Percentiles rank a stretch among this genome's conserved stretches.
Conservation (phyloP, 2,329 filamentous ascomycete species). For the Trichoderma sp. region DNA sequence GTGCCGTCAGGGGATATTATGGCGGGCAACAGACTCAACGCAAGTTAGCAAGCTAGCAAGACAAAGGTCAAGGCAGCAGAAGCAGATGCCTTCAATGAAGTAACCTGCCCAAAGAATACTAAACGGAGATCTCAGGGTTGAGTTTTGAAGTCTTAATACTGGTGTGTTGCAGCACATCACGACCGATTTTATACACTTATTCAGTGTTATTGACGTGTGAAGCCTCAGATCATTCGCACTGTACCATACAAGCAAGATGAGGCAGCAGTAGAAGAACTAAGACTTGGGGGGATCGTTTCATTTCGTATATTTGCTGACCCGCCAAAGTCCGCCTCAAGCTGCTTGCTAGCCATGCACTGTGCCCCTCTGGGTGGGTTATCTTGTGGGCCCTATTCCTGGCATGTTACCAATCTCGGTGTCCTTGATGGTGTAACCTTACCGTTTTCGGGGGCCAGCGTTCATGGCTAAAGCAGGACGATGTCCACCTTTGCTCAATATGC, state of each 20-base stretch:
- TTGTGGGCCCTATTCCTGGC: not conserved
- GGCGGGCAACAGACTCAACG: not conserved
- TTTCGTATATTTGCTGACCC: not conserved
- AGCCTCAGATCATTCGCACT: not conserved
- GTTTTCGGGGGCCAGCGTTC: not conserved
- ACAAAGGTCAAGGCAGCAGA: not conserved
- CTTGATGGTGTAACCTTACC: not conserved
- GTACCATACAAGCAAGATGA: not conserved
- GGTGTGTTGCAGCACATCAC: not conserved
- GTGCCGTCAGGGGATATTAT: not conserved
- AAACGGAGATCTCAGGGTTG: not conserved
- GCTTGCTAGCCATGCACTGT: not conserved
- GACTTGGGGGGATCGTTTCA: not conserved
- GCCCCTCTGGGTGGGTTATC: not conserved
- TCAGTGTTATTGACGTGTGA: not conserved
- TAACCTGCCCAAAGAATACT: not conserved
- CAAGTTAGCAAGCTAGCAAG: not conserved
- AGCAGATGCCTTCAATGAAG: not conserved
- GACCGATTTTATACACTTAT: not conserved
- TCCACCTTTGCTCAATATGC: not conserved
- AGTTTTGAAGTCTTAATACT: not conserved
- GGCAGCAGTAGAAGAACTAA: not conserved
- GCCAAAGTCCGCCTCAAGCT: not conserved
- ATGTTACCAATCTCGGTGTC: not conserved
- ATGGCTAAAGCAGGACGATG: not conserved